Conservation (phyloP, 345 rosid species). For the Eucalyptus melliodora region DNA sequence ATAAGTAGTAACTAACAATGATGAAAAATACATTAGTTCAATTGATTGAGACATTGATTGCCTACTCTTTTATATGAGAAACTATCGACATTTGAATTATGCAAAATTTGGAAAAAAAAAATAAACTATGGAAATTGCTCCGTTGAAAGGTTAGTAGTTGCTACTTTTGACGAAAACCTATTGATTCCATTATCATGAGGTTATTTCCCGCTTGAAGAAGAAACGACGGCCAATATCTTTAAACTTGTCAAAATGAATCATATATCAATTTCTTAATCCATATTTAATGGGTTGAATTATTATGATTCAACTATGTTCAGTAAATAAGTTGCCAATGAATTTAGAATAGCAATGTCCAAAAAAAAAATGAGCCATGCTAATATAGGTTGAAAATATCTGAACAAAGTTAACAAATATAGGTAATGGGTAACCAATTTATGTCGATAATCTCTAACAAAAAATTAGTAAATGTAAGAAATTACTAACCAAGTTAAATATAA, state of each 20-base stretch:
- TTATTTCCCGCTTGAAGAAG: neutral
- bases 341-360: neutral
- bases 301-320: no score
- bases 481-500: neutral
- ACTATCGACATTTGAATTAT: neutral
- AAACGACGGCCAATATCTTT: neutral
- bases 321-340: neutral
- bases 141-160: neutral
- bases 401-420: neutral
- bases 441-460: neutral
- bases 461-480: neutral
- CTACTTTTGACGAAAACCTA: neutral
- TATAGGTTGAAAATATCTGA: no score
- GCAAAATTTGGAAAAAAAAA: no score
- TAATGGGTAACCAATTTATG: no score
- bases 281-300: neutral
- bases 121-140: neutral
- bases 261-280: no score
- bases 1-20: neutral
- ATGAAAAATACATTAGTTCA: neutral
- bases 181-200: neutral
- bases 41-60: neutral
- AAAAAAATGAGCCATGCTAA: neutral
- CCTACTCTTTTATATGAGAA: neutral
- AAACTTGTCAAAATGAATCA: neutral